Evolutionary conservation across 140 eudicot species (phyloP), one percentile per base, ranked within the genome.

Genomic region (Senecio squalidus): DNA sequence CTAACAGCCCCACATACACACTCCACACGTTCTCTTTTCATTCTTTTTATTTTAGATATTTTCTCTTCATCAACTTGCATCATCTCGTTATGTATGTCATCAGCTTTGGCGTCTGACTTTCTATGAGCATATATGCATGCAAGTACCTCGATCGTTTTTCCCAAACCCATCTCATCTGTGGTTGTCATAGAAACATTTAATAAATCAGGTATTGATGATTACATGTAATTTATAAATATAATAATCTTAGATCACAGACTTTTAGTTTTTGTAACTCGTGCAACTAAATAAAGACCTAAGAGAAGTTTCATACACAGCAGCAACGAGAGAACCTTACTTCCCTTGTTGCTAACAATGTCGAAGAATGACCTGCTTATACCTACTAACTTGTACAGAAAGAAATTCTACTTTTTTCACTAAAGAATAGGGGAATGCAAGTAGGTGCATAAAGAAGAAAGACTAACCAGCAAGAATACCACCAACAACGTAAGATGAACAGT

Each of bases 381-480:
- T 46, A 14, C 55, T 48, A 60, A 60, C 1, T 8, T 60, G 38
- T 41, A 17, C 15, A 58, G 9, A 58, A 41, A 0, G 28, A 41
- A 43, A 16, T 47, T 26, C 5, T 9, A 40, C 28, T 55, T 55
- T 14, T 20, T 20, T 39, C 15, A 2, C 23, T 22, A 31, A 55
- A 38, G 24, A 58, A 58, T n/a, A 24, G 39, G 26, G 53, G 16
- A 11, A 48, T 7, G 2, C 27, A 18, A 7, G 9, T 14, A 18
- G 20, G 11, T 18, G 44, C 41, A 62, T 30, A 44, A 45, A 30
- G 27, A 22, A 60, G 26, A 62, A 54, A 36, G 54, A 57, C 85
- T 77, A 72, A 87, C 98, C 98, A 70, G 98, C 98, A 71, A 92
- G 96, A 66, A 92, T 87, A 43, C 98, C 96, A 64, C 98, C 98